Evolutionary conservation across 2,329 filamentous ascomycete species (phyloP).

Genomic region (Diaporthe caulivora): DNA sequence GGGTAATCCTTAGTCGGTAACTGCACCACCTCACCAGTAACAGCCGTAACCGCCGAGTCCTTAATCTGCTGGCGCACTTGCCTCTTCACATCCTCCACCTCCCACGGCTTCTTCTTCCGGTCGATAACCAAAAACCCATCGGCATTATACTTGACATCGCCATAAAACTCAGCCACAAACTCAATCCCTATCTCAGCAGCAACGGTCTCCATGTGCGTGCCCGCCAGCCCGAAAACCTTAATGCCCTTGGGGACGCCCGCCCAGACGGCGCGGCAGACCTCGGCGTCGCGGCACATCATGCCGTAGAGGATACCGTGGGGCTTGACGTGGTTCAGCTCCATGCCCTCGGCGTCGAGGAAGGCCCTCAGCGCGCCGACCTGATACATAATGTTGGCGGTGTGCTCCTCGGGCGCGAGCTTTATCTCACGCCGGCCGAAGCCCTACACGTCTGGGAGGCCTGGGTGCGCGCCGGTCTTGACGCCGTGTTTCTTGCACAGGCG

Average conservation of each 20-base stretch:
- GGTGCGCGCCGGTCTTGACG: constrained; percentile 72
- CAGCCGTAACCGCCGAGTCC: constrained; percentile 54
- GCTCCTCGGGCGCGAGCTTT: constrained; percentile 67
- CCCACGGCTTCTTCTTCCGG: constrained; percentile 68
- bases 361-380: constrained; percentile 73
- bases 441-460: constrained; percentile 73
- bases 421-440: constrained; percentile 75
- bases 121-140: constrained; percentile 47
- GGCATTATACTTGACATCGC: constrained; percentile 45
- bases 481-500: constrained; percentile 67
- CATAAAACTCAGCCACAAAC: constrained; percentile 47
- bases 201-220: constrained; percentile 45
- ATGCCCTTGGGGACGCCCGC: constrained; percentile 40
- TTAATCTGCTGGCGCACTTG: constrained; percentile 57
- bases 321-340: constrained; percentile 72
- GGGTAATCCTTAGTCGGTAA: constrained; percentile 56
- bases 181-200: constrained; percentile 43
- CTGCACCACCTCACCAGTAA: constrained; percentile 53
- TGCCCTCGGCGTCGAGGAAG: constrained; percentile 67
- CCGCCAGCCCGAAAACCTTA: constrained; percentile 45
- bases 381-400: constrained; percentile 70
- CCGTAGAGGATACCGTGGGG: constrained; percentile 59
- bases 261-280: constrained; percentile 45
- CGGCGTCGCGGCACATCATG: constrained; percentile 45
- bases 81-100: constrained; percentile 52